Base-by-base conservation (phyloP, 2,329 filamentous ascomycete species). In the Cadophora luteo-olivacea region DNA sequence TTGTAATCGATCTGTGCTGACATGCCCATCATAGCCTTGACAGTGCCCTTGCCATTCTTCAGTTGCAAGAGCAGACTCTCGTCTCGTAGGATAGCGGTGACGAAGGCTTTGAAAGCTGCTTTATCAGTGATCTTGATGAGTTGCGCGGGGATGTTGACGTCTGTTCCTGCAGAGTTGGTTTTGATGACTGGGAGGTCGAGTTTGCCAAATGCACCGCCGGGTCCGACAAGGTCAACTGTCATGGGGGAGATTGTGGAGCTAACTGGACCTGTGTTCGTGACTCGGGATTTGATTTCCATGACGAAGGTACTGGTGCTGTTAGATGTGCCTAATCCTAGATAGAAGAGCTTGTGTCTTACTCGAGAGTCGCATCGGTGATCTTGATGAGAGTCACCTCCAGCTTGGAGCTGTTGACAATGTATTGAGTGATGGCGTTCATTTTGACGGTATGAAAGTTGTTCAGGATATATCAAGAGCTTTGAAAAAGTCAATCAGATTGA, bases 341-440 rank as follows among this genome's bases (percentile, higher is more conserved):
- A 0, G 29, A 24, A 12, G n/a, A 9, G 16, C 16, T 22, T 22
- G 22, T 41, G 5, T 29, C 64, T 52, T 64, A 69, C 65, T 69
- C 67, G 41, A 58, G 64, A 41, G 69, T 71, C 7, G 69, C 69
- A 57, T 71, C 66, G 19, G 64, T 69, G 58, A 71, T 71, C 38
- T 68, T 71, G 61, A 71, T 71, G 38, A 60, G 41, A 7, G 52
- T 55, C 11, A 71, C 61, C 14, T 71, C 67, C 19, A 71, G 65
- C 22, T 54, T 69, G 11, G 69, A 69, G n/a, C 48, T 33, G 24
- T 67, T 64, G 29, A 67, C 52, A 49, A 71, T 67, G 11, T 48
- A 33, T 61, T 71, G 64, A n/a, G 64, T 65, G 38, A 71, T 69
- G 54, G 67, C 61, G 55, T 71, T 65, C 67, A 71, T 71, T 29